Evolutionary conservation across 495 filamentous ascomycete genomes (phyloP), one percentile per base, ranked within the genome.

Genomic region (Gamarada debralockiae): DNA sequence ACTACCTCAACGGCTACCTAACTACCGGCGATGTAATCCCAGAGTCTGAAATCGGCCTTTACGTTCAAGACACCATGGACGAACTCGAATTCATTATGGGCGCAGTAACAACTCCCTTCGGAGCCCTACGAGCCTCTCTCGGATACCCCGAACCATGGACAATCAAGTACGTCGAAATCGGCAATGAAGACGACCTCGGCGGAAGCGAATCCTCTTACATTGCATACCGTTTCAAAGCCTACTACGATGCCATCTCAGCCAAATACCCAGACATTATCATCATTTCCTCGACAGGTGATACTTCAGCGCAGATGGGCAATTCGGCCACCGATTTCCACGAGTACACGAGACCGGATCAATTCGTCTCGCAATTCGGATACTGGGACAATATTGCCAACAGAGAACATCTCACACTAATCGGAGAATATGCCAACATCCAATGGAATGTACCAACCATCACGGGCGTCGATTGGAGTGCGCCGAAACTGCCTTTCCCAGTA

Each of bases 101-200:
- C 13, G 15, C 21, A 22, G 29, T 18, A 2, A 48, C 9, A 25
- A 57, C 58, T 3, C 17, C 48, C 0, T 53, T 38, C 44, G 58
- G 58, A 22, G 31, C 58, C 14, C 42, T 57, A 13, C 58, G 58
- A 12, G 58, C 58, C 18, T 53, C 53, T 17, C 39, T 53, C 31
- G 58, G 58, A 2, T 53, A 57, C 50, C 42, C 49, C 13, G 23
- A 48, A 4, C 58, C 58, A 3, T 61, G 45, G 37, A 37, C n/a
- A 12, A 46, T 61, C 15, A 53, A 48, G 14, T 53, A 53, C 42
- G 22, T 61, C 43, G 58, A 61, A 15, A 51, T 61, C 33, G 79
- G 79, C 45, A 82, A 82, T 52, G 79, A 82, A 59, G 79, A 83
- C 55, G 73, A 73, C 54, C 66, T 77, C 12, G 49, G 50, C 6